Base-by-base conservation (phyloP, 1,139 yeast genomes). In the Martiniozyma asiatica region DNA sequence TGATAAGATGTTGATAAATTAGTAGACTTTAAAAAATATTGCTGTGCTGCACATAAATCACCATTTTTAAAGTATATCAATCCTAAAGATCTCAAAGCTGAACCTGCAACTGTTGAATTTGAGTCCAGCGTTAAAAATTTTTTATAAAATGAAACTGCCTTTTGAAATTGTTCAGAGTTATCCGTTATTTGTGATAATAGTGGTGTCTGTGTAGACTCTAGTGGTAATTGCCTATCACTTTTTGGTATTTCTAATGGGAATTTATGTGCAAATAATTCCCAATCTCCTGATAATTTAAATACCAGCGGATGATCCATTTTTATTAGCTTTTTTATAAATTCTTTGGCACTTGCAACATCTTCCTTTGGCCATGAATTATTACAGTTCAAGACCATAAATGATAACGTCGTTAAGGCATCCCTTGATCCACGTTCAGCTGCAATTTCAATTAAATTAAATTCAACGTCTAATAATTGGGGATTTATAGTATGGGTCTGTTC, bases 341-440 rank as follows among this genome's bases (percentile, higher is more conserved):
- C 45, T 38, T 61, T 64, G 39, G 84, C 94, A 4, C 70, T 79
- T 9, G 50, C 47, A 8, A 61, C 59, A 1, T 51, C 45, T 9
- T 39, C 38, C 5, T 43, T 32, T 32, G 41, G 48, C 12, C 41
- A 43, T 4, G 30, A 35, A 5, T 31, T 33, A 42, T 53, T 33
- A 23, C 53, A 48, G 14, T 47, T 58, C 18, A 78, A 48, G 0
- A 76, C 73, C 39, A 64, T 79, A 56, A 65, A 84, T 24, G 84
- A 70, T 14, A 85, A 53, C 11, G 81, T 58, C 1, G 89, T 61
- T 17, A 85, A 71, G 1, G 95, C 94, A 51, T 84, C 84, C 39
- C 73, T 68, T 45, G 79, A 70, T 1, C 95, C 95, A 44, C 73
- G 45, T 45, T 81, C 93, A 0, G 94, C 94, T 7, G 94, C 85